Percentiles rank a stretch among this genome's conserved stretches.
These are phyloP conservation scores for Erysimum cheiranthoides DNA, from an alignment of 345 rosid species.

Conservation along the genomic window DNA sequence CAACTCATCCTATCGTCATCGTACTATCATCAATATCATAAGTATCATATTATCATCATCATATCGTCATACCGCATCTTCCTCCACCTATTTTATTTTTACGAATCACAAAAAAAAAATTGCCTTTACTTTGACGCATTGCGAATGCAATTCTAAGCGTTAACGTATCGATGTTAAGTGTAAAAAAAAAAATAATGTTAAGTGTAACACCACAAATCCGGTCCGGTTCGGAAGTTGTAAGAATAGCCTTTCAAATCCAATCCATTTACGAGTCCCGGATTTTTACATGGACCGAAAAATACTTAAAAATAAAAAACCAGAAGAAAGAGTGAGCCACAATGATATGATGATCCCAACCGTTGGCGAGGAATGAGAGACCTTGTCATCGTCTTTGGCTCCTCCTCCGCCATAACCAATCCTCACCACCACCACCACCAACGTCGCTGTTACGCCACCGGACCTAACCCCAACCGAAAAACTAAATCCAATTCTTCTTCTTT, in stretches of 20 bases:
- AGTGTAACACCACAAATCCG: neutral
- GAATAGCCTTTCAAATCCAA: slow-evolving; percentile 74
- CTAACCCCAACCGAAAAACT: slow-evolving; percentile 37
- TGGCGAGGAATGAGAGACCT: slow-evolving; percentile 67
- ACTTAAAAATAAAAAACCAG: slow-evolving; percentile 4
- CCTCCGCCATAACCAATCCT: slow-evolving; percentile 53
- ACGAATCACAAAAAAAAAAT: too few relatives aligned
- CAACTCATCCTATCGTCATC: too few relatives aligned
- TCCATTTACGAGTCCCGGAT: slow-evolving; percentile 38
- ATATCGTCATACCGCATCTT: too few relatives aligned
- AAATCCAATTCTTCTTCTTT: slow-evolving; percentile 43
- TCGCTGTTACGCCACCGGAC: slow-evolving; percentile 46
- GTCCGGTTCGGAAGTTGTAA: slow-evolving; percentile 39
- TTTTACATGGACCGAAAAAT: neutral
- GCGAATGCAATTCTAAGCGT: too few relatives aligned
- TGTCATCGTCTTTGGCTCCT: slow-evolving; percentile 64
- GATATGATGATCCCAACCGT: slow-evolving; percentile 44
- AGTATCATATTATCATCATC: too few relatives aligned
- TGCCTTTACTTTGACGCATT: too few relatives aligned
- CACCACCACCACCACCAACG: slow-evolving; percentile 41
- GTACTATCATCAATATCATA: too few relatives aligned
- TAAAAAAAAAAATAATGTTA: neutral
- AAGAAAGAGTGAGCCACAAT: slow-evolving; percentile 30
- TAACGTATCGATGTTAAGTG: too few relatives aligned
- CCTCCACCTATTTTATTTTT: too few relatives aligned